Evolutionary conservation across 2,329 filamentous ascomycete species (phyloP).

Genomic region (Calonectria montana): DNA sequence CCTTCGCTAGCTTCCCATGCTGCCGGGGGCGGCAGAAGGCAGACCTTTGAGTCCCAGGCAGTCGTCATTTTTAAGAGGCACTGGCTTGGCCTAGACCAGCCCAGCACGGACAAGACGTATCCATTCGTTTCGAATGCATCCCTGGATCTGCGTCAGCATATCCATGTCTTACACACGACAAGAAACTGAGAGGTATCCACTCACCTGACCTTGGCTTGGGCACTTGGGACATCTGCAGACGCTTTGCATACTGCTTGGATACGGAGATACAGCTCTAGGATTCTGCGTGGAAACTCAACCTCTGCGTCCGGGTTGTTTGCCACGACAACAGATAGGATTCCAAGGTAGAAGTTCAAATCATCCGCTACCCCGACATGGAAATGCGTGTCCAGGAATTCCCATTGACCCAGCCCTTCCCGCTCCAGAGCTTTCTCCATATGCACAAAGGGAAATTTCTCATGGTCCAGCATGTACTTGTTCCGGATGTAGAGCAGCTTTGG

Average conservation of each 20-base stretch:
- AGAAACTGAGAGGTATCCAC: neutral
- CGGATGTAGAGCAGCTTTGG: constrained; percentile 39
- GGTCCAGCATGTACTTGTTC: constrained; percentile 39
- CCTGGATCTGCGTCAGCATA: neutral
- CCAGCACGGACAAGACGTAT: constrained; percentile 1
- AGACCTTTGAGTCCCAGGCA: constrained; percentile 33
- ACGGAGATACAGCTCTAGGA: constrained; percentile 38
- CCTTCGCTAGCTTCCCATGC: constrained; percentile 39
- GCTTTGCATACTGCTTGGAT: constrained; percentile 38
- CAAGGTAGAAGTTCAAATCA: constrained; percentile 38
- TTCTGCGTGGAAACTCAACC: constrained; percentile 36
- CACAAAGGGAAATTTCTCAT: constrained; percentile 38
- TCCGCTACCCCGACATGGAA: constrained; percentile 34
- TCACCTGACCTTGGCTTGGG: constrained; percentile 37
- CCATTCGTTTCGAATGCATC: constrained; percentile 37
- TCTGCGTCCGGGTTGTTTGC: constrained; percentile 23
- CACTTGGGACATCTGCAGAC: constrained; percentile 27
- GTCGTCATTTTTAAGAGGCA: constrained; percentile 32
- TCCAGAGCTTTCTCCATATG: constrained; percentile 32
- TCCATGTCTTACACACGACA: neutral
- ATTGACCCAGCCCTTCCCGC: constrained; percentile 31
- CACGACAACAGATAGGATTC: constrained; percentile 33
- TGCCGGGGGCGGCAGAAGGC: constrained; percentile 34
- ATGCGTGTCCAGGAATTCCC: constrained; percentile 31
- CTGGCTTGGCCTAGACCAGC: constrained; percentile 25